Evolutionary conservation across 2,329 filamentous ascomycete species (phyloP).

Genomic region (Fusarium guadeloupense): DNA sequence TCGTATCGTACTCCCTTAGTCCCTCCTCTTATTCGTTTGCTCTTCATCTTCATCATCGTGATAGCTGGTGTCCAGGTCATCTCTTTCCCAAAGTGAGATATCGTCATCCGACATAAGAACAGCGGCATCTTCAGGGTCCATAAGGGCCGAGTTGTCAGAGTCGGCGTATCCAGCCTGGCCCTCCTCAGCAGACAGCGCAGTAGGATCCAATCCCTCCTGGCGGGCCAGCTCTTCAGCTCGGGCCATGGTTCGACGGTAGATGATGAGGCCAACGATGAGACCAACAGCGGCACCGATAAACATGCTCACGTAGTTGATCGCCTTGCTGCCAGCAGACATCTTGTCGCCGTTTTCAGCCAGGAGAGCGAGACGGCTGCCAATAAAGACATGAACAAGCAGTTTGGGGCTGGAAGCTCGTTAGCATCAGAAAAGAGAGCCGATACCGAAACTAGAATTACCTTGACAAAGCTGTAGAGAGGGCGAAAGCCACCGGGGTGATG

Average conservation of each 20-base stretch:
- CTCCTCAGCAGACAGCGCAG: conserved; percentile 43
- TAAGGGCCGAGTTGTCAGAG: conserved; percentile 52
- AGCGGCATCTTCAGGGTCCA: conserved; percentile 61
- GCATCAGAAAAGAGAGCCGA: neutral
- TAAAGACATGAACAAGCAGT: conserved; percentile 89
- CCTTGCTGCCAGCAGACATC: conserved; percentile 82
- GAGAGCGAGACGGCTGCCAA: conserved; percentile 82
- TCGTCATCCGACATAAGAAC: conserved; percentile 68
- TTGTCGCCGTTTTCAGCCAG: conserved; percentile 84
- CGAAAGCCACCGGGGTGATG: conserved; percentile 79
- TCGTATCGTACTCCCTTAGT: neutral
- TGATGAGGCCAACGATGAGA: conserved; percentile 79
- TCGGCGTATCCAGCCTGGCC: conserved; percentile 55
- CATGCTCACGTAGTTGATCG: conserved; percentile 86
- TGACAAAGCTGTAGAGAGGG: conserved; percentile 81
- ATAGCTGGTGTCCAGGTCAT: conserved; percentile 50
- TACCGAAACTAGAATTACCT: conserved; percentile 51
- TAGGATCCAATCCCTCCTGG: conserved; percentile 50
- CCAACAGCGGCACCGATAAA: conserved; percentile 76
- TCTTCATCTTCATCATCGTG: conserved; percentile 48
- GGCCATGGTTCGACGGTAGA: conserved; percentile 78
- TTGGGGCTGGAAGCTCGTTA: conserved; percentile 70
- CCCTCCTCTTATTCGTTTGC: conserved; percentile 21
- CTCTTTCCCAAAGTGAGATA: conserved; percentile 64
- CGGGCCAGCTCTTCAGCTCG: conserved; percentile 66